phyloP scores from a whole-genome alignment of 2,329 filamentous ascomycete genomes.

The Thelonectria olida region DNA sequence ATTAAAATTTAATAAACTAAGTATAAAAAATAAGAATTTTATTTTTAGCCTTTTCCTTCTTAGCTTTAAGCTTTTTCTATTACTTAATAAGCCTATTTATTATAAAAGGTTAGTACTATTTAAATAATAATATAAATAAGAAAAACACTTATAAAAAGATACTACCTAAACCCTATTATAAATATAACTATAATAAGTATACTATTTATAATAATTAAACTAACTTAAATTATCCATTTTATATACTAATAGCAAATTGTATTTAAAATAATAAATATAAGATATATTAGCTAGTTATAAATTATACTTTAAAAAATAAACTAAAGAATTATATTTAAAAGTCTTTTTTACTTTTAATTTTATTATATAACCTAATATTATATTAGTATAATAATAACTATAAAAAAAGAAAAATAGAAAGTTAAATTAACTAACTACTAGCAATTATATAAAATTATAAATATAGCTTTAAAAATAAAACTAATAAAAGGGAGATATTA shows the following conservation, averaged over 20 bases:
- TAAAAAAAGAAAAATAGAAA: background rate
- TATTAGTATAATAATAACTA: background rate
- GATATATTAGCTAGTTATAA: background rate
- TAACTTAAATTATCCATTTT: background rate
- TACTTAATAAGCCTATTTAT: background rate
- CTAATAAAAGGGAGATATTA: background rate
- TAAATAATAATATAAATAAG: background rate
- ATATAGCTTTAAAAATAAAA: background rate
- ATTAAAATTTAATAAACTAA: background rate
- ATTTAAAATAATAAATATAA: background rate
- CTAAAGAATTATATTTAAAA: background rate
- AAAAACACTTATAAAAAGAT: background rate
- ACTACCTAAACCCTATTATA: background rate
- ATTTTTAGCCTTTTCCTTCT: background rate
- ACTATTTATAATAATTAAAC: background rate
- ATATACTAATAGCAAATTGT: background rate
- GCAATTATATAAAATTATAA: too few relatives aligned
- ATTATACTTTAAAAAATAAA: background rate
- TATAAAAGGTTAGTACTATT: background rate
- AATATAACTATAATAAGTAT: background rate
- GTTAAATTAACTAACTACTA: background rate
- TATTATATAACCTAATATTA: background rate
- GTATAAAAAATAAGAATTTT: background rate
- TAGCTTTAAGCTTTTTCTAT: background rate
- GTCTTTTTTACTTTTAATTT: background rate